Evolutionary conservation across 805 yeast species (phyloP), one percentile per base, ranked within the genome.

Genomic region (Ascoidea tarda): DNA sequence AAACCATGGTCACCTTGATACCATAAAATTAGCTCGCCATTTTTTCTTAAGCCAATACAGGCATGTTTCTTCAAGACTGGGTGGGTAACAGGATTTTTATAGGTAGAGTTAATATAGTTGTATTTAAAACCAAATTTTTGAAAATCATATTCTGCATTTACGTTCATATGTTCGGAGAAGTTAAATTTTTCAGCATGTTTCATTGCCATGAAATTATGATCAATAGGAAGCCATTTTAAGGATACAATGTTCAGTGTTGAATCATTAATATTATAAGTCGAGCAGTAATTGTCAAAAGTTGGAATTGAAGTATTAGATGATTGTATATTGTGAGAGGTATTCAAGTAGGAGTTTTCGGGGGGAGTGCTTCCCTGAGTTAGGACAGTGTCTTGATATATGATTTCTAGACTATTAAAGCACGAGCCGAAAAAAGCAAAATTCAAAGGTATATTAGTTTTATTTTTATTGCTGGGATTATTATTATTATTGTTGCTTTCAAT

Each of bases 171-270:
- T n/a, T 51, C 55, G 3, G 51, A 47, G 1, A 50, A 28, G 5
- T 61, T 59, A 3, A 60, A 63, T 54, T 70, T 64, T 2, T 69
- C 63, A 0, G 88, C 87, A 0, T 86, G 85, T n/a, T 75, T 70
- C 54, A 75, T 78, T 14, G 77, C 67, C 16, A 81, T 72, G 48
- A 79, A 76, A 1, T 82, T 78, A 58, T 87, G 87, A 50, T 84
- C 87, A n/a, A 77, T 68, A 48, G 78, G 79, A 32, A 88, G 71
- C 96, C 96, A 88, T 58, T 77, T 76, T 63, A 83, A 75, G 0
- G 82, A 78, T 12, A 77, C 70, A 6, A 72, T 60, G 53, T 59
- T 64, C 60, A 21, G 28, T 21, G 28, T 21, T 21, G 28, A 21
- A 21, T 21, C 28, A 21, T 21, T 21, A 21, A 21, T 21, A 21